Base-by-base conservation (phyloP, 768 basidiomycete genomes). In the Lentinula aciculospora region DNA sequence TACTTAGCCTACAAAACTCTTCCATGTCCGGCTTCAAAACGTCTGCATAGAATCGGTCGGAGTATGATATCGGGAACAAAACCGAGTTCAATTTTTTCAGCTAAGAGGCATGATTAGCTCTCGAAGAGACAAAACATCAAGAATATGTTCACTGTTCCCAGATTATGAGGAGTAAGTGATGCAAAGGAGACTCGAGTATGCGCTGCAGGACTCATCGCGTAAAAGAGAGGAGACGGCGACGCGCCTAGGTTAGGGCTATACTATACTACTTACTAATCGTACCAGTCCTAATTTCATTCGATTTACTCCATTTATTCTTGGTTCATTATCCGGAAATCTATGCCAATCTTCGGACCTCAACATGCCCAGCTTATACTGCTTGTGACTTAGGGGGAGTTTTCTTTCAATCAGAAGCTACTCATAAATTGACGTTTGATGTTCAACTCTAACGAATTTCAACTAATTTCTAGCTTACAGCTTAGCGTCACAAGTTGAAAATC, bases 21-120 rank as follows among this genome's bases (percentile, higher is more conserved):
- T 95, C 93, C 15, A 87, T 78, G 59, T 93, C 88, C 13, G 89
- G 81, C 40, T 79, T 74, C 48, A 92, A 71, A 60, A 95, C 84
- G 66, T 89, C 89, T 65, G 81, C 73, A 72, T 94, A 96, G 76
- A 94, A 94, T 68, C 86, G 87, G 64, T 92, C 88, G 69, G 86
- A 86, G 70, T 95, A 96, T 65, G 85, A 85, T 68, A 95, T 89
- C 27, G 94, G 92, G 69, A 94, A 94, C 40, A 95, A 80, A 39
- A 94, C 89, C 2, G 85, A 83, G 62, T 84, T 84, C 28, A 86
- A 74, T 64, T 58, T 50, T 28, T 28, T 53, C 23, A 53, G 23
- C 51, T 53, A 25, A 37, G 25, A 37, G 45, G 29, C 19, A 27
- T 28, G n/a, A 25, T 54, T 10, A 28, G 17, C 13, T 17, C n/a